Evolutionary conservation across 2,329 filamentous ascomycete genomes (phyloP).

Genomic region (Colletotrichum sp.): DNA sequence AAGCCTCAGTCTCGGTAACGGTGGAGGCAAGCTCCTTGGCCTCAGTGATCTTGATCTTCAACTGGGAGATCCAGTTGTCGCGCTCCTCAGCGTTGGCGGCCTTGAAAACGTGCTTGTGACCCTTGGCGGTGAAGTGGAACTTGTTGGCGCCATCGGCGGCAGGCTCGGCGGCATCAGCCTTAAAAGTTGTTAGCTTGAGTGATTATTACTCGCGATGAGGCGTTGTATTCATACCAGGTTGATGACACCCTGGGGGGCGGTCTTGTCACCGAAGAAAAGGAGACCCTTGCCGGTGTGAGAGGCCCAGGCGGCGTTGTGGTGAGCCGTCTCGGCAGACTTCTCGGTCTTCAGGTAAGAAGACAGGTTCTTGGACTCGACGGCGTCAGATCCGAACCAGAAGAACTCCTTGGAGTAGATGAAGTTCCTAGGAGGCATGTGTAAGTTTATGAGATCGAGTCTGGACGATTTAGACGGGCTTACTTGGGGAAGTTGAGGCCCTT

Average conservation of each 20-base stretch:
- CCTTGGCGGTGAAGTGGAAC: constrained; percentile 85
- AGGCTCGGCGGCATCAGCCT: constrained; percentile 72
- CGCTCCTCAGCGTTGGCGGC: constrained; percentile 76
- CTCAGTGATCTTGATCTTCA: constrained; percentile 83
- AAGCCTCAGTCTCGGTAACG: constrained; percentile 80
- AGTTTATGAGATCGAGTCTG: constrained; percentile 18
- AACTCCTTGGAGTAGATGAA: constrained; percentile 91
- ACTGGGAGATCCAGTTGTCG: constrained; percentile 87
- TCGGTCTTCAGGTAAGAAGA: constrained; percentile 82
- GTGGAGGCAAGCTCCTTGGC: constrained; percentile 80
- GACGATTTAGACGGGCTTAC: constrained; percentile 60
- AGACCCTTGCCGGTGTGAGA: constrained; percentile 94
- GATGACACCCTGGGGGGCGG: constrained; percentile 79
- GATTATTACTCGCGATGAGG: neutral
- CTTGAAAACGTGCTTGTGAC: constrained; percentile 95
- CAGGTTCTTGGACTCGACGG: constrained; percentile 77
- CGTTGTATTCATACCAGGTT: constrained; percentile 70
- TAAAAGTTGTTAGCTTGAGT: constrained; percentile 29
- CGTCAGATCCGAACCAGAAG: constrained; percentile 83
- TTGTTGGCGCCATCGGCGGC: constrained; percentile 77
- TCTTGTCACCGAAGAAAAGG: constrained; percentile 89
- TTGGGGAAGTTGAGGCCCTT: constrained; percentile 88
- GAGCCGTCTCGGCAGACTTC: constrained; percentile 78
- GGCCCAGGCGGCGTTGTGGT: constrained; percentile 87
- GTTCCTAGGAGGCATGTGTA: constrained; percentile 61